Conservation (phyloP, 345 rosid species). For the Turritis glabra region DNA sequence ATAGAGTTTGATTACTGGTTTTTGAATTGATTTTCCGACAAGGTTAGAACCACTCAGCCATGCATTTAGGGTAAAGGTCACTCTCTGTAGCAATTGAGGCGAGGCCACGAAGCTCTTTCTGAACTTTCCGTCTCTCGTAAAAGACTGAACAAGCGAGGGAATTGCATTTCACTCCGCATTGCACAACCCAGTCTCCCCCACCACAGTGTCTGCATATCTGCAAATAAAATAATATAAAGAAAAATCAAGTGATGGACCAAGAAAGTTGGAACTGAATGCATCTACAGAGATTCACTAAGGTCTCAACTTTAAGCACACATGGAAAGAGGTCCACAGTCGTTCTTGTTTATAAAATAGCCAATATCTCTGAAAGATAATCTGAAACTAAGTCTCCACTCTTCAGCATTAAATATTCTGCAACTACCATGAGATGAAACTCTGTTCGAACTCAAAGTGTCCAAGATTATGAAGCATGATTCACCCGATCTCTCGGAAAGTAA, state of each 20-base stretch:
- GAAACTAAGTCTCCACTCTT: constrained; percentile 1
- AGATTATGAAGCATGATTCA: neutral
- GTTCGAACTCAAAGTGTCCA: neutral
- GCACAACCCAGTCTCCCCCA: constrained; percentile 92
- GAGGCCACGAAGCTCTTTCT: constrained; percentile 76
- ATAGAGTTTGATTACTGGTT: constrained; percentile 18
- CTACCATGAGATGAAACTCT: constrained; percentile 8
- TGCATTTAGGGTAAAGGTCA: constrained; percentile 78
- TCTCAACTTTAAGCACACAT: neutral
- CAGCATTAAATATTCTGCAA: neutral
- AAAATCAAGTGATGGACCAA: constrained; percentile 6
- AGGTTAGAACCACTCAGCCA: constrained; percentile 82
- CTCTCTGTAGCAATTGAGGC: constrained; percentile 59
- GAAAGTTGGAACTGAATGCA: neutral
- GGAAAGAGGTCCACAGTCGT: neutral
- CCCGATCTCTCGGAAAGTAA: constrained; percentile 5
- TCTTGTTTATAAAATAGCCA: neutral
- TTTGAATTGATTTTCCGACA: neutral
- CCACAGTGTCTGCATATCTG: constrained; percentile 95
- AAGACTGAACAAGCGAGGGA: constrained; percentile 90
- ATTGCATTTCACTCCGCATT: constrained; percentile 80
- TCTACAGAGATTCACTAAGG: neutral
- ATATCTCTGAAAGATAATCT: neutral
- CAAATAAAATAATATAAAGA: constrained; percentile 23
- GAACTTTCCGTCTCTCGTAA: constrained; percentile 87